Conservation (phyloP, 345 rosid genomes). For the Nephelium lappaceum region DNA sequence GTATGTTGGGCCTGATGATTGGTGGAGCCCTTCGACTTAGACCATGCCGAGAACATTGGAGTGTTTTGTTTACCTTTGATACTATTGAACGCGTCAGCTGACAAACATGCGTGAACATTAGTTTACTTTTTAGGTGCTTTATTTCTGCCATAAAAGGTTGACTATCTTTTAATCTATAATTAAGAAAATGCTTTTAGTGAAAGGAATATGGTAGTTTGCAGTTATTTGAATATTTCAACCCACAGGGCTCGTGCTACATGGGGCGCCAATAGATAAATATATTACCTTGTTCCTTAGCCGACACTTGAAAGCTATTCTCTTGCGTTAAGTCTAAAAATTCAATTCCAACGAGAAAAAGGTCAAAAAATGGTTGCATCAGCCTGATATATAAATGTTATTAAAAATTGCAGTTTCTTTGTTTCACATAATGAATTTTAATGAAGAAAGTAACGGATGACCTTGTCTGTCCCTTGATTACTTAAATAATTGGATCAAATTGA, state of each 20-base stretch:
- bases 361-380: no score
- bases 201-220: neutral
- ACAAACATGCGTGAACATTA: no score
- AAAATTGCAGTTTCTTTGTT: neutral
- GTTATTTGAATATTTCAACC: neutral
- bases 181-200: neutral
- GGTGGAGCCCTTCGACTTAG: no score
- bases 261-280: neutral
- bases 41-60: no score
- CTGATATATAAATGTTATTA: no score
- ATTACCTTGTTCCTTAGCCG: no score
- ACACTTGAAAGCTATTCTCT: no score
- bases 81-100: no score
- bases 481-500: neutral
- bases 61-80: no score
- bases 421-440: neutral
- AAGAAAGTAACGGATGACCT: neutral
- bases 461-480: neutral
- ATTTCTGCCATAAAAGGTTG: neutral
- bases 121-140: neutral
- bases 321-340: no score
- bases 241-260: neutral
- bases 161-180: no score
- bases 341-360: no score
- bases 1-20: neutral